Conservation (phyloP, 2,329 filamentous ascomycete species). For the Penicillium concentricum region DNA sequence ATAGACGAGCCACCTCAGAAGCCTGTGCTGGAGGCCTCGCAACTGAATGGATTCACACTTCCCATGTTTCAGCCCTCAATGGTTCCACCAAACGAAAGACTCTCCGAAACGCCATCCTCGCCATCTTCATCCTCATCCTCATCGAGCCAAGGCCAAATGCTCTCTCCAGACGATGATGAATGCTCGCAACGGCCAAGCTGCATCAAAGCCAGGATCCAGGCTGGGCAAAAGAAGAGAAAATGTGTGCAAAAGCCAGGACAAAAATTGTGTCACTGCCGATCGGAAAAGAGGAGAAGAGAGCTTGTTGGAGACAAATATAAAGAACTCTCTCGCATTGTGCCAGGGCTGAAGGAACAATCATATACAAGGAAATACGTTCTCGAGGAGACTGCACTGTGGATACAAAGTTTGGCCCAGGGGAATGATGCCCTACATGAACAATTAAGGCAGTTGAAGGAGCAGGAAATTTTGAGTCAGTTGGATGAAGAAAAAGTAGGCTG, state of each 20-base stretch:
- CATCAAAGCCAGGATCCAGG: background rate
- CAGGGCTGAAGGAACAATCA: constrained; percentile 14
- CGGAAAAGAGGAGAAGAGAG: constrained; percentile 23
- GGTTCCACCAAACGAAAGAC: background rate
- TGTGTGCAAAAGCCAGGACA: constrained; percentile 22
- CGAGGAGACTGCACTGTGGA: constrained; percentile 13
- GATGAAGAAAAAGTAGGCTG: background rate
- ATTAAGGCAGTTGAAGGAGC: constrained; percentile 3
- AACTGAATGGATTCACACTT: constrained; percentile 6
- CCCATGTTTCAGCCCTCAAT: background rate
- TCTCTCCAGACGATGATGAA: background rate
- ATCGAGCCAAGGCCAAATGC: background rate
- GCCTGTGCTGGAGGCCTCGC: background rate
- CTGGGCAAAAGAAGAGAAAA: constrained; percentile 16
- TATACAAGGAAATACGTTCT: constrained; percentile 23
- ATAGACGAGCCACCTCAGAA: background rate
- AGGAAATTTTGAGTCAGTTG: background rate
- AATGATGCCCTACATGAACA: constrained; percentile 14
- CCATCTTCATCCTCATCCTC: background rate
- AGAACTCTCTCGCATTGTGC: constrained; percentile 16
- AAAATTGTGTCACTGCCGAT: constrained; percentile 20
- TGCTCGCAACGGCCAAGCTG: constrained; percentile 7
- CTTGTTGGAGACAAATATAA: constrained; percentile 16
- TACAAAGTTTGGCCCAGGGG: constrained; percentile 8
- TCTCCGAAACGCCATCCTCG: background rate